phyloP scores from a whole-genome alignment of 2,329 filamentous ascomycete genomes.

The Epichloe hybrida region DNA sequence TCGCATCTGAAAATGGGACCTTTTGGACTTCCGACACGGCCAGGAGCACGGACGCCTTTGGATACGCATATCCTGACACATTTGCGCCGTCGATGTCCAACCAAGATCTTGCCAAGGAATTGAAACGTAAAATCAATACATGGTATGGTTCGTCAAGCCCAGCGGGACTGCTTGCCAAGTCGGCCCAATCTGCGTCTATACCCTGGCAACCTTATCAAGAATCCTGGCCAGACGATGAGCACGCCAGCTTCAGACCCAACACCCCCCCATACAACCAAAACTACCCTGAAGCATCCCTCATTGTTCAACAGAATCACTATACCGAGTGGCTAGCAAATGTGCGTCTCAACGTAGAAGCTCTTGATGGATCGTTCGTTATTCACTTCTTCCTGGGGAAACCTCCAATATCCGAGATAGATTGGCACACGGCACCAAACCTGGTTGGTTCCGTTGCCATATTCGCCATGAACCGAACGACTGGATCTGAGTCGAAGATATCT shows the following conservation, averaged over 20 bases:
- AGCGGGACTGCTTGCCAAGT: slow-evolving; percentile 9
- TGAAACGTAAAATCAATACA: slow-evolving; percentile 37
- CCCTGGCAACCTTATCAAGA: background rate
- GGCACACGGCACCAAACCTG: slow-evolving; percentile 40
- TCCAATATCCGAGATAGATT: slow-evolving; percentile 29
- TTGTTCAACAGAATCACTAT: slow-evolving; percentile 30
- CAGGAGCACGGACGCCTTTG: slow-evolving; percentile 46
- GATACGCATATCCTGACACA: slow-evolving; percentile 62
- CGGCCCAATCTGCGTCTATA: background rate
- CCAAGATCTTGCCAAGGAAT: slow-evolving; percentile 18
- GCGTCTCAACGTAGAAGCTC: slow-evolving; percentile 42
- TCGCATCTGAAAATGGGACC: slow-evolving; percentile 37
- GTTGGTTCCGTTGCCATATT: slow-evolving; percentile 50
- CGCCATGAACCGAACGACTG: slow-evolving; percentile 24
- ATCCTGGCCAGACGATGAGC: background rate
- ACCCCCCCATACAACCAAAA: slow-evolving; percentile 13
- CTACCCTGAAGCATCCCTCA: slow-evolving; percentile 12
- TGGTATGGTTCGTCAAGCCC: slow-evolving; percentile 24
- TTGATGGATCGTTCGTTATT: slow-evolving; percentile 46
- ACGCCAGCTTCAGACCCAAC: slow-evolving; percentile 10
- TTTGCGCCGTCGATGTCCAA: slow-evolving; percentile 12
- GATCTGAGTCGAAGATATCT: slow-evolving; percentile 24
- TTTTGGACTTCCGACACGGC: slow-evolving; percentile 59
- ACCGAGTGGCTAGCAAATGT: slow-evolving; percentile 59
- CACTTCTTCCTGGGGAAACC: slow-evolving; percentile 53